These are phyloP conservation scores for Macaranga tanarius DNA, from an alignment of 441 rosid species.

Conservation along the genomic window DNA sequence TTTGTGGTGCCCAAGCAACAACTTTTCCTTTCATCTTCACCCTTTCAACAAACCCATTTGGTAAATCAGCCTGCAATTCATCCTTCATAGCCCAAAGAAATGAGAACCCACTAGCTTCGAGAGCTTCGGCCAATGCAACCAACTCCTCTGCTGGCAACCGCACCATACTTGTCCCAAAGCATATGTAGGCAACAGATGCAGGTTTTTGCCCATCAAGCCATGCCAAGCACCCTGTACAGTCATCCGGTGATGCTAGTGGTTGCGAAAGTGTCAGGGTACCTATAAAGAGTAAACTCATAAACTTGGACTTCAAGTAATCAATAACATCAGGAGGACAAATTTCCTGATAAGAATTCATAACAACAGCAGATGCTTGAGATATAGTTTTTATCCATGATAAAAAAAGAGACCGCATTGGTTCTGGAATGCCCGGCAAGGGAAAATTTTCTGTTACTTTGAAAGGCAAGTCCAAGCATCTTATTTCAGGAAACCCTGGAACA, in stretches of 20 bases:
- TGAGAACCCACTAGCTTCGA: neutral
- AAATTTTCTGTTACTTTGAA: too few relatives aligned
- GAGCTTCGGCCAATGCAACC: neutral
- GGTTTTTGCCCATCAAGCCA: too few relatives aligned
- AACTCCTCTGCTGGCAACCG: too few relatives aligned
- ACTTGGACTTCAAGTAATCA: neutral
- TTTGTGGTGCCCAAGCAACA: conserved; percentile 14
- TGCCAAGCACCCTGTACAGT: too few relatives aligned
- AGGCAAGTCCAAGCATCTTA: neutral
- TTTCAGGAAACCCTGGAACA: neutral
- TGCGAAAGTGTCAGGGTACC: neutral
- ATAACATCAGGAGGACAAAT: neutral
- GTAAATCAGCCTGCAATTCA: neutral
- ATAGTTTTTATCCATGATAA: neutral
- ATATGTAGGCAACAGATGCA: too few relatives aligned
- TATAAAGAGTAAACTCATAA: neutral
- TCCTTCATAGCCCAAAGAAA: conserved; percentile 15
- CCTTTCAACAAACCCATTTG: conserved; percentile 16
- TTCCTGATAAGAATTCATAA: conserved; percentile 13
- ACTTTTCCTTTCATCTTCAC: neutral
- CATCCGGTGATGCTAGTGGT: too few relatives aligned
- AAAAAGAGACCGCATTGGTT: neutral
- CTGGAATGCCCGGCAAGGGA: neutral
- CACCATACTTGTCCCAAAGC: too few relatives aligned
- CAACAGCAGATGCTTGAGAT: neutral